These are phyloP conservation scores for Cerrena zonata DNA, from an alignment of 1,284 basidiomycete species.

Conservation along the genomic window DNA sequence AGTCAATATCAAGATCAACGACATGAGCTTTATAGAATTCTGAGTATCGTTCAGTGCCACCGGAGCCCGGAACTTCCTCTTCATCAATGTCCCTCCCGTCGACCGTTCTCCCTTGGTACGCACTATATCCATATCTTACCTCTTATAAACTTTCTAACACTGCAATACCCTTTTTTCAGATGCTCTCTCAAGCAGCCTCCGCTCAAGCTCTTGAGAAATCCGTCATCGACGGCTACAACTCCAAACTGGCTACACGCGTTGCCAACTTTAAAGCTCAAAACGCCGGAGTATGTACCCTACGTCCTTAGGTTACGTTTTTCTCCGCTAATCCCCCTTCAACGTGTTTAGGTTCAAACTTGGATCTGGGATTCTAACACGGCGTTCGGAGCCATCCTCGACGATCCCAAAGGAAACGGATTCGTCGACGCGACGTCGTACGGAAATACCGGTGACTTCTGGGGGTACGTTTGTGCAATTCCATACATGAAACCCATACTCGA, in stretches of 20 bases:
- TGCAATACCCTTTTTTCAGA: slow-evolving; percentile 34
- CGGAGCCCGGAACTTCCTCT: slow-evolving; percentile 57
- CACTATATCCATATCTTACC: neutral
- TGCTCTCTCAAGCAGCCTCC: slow-evolving; percentile 39
- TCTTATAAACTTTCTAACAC: too few relatives aligned
- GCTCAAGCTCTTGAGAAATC: slow-evolving; percentile 38
- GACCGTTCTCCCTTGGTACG: slow-evolving; percentile 48
- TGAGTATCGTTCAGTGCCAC: slow-evolving; percentile 28
- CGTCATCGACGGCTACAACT: slow-evolving; percentile 49
- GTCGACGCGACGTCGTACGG: slow-evolving; percentile 47
- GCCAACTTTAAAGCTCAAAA: slow-evolving; percentile 37
- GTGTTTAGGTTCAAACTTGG: slow-evolving; percentile 40
- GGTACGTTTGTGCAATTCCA: too few relatives aligned
- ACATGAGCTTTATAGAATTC: neutral
- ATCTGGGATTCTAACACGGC: slow-evolving; percentile 47
- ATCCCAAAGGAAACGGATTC: slow-evolving; percentile 47
- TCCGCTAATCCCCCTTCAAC: too few relatives aligned
- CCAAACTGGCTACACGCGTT: slow-evolving; percentile 37
- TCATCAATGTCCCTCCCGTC: slow-evolving; percentile 53
- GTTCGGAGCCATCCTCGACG: slow-evolving; percentile 47
- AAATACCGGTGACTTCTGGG: slow-evolving; percentile 48
- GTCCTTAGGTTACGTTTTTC: neutral
- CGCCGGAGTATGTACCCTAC: slow-evolving; percentile 35
- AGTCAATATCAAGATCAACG: too few relatives aligned
- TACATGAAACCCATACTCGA: too few relatives aligned